A percentile compares a stretch with the other conserved stretches of the same genome.
Evolutionary conservation across 257 asterid species (phyloP).

Genomic region (Solanum rostratum): DNA sequence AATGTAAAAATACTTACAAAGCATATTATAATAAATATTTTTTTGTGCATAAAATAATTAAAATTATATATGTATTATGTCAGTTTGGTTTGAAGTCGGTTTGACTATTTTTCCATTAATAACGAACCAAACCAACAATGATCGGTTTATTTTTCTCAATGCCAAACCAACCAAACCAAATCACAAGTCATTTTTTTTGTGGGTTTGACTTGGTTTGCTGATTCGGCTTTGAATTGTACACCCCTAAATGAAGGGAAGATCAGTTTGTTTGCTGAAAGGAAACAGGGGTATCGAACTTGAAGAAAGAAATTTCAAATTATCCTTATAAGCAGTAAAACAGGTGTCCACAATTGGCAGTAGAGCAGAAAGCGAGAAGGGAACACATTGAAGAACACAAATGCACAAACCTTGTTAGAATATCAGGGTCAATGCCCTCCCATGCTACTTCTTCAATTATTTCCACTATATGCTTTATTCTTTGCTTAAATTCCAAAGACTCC

Average conservation of each 20-base stretch:
- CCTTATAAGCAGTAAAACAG: not conserved
- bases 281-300: not conserved
- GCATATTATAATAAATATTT: too few species aligned
- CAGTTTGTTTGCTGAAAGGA: not conserved
- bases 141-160: too few species aligned
- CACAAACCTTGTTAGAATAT: conserved; percentile 67
- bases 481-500: conserved; percentile 90
- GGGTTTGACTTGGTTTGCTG: too few species aligned
- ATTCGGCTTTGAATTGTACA: too few species aligned
- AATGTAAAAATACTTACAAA: too few species aligned
- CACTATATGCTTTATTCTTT: conserved; percentile 68
- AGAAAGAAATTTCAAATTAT: not conserved
- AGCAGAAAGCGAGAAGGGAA: not conserved
- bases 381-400: not conserved
- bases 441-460: conserved; percentile 80
- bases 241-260: not conserved
- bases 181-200: too few species aligned
- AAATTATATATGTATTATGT: too few species aligned
- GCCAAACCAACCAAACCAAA: too few species aligned
- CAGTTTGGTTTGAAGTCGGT: too few species aligned
- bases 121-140: too few species aligned
- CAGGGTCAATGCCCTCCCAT: conserved; percentile 86
- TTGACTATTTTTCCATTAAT: too few species aligned
- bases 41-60: too few species aligned
- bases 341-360: not conserved